phyloP scores from a whole-genome alignment of 208 protist species.

The Sergeia podlipaevii region DNA sequence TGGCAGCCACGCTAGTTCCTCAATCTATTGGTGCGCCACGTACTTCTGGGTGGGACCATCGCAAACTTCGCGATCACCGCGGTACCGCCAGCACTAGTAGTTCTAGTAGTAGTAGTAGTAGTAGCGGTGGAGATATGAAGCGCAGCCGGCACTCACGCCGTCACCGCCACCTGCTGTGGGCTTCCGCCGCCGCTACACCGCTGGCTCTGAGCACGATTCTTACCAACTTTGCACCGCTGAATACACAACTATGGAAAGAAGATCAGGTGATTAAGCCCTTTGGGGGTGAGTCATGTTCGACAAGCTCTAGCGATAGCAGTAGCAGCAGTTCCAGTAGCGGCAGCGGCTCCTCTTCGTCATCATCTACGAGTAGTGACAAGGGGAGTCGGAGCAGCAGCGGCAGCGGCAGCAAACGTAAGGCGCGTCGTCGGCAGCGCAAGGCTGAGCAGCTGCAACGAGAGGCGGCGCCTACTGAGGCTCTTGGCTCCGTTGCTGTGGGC shows the following conservation, averaged over 20 bases:
- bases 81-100: no score
- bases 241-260: slow-evolving; percentile 47
- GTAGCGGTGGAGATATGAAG: not conserved
- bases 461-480: not conserved
- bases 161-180: slow-evolving; percentile 12
- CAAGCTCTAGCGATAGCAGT: not conserved
- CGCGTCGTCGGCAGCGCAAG: not conserved
- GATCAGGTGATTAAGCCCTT: slow-evolving; percentile 74
- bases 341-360: slow-evolving; percentile 8
- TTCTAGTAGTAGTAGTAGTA: not conserved
- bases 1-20: no score
- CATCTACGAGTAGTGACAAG: slow-evolving; percentile 16
- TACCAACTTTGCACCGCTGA: slow-evolving; percentile 44
- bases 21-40: no score
- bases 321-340: not conserved
- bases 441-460: not conserved
- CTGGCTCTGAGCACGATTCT: slow-evolving; percentile 64
- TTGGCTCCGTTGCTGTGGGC: not conserved
- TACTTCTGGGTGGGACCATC: no score
- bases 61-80: no score
- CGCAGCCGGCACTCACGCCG: not conserved
- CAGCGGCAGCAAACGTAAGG: not conserved
- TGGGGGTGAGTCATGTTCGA: slow-evolving; percentile 32
- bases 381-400: not conserved
- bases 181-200: slow-evolving; percentile 28